A percentile compares a stretch with the other conserved stretches of the same genome.
Conservation (phyloP, 2,329 filamentous ascomycete species). For the Ophiostoma himal-ulmi region DNA sequence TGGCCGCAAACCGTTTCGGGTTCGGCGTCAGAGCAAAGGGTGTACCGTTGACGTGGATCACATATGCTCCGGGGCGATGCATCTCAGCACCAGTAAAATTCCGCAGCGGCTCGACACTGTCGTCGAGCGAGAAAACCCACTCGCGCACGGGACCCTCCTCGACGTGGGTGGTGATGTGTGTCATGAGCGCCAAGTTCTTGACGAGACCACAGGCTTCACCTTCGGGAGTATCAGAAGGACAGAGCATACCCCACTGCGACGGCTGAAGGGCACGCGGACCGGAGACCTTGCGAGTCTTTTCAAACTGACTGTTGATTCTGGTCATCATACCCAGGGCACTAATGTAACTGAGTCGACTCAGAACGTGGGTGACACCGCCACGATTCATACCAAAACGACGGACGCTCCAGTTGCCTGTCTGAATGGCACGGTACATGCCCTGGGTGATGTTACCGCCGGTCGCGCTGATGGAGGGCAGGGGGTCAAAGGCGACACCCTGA, state of each 20-base stretch:
- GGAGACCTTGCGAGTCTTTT: slow-evolving; percentile 95
- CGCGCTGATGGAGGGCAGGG: slow-evolving; percentile 73
- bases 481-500: slow-evolving; percentile 80
- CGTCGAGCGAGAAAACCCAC: slow-evolving; percentile 79
- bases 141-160: slow-evolving; percentile 86
- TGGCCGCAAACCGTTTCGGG: slow-evolving; percentile 78
- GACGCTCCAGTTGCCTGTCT: slow-evolving; percentile 95
- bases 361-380: slow-evolving; percentile 90
- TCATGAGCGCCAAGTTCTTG: slow-evolving; percentile 98
- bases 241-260: slow-evolving; percentile 97
- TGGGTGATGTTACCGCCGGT: slow-evolving; percentile 83
- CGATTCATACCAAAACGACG: slow-evolving; percentile 99
- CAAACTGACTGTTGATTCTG: slow-evolving; percentile 94
- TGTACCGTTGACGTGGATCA: slow-evolving; percentile 93
- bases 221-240: slow-evolving; percentile 94
- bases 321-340: slow-evolving; percentile 99
- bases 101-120: slow-evolving; percentile 71
- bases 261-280: slow-evolving; percentile 93
- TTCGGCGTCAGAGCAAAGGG: slow-evolving; percentile 80
- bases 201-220: slow-evolving; percentile 96
- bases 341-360: slow-evolving; percentile 94
- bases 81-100: slow-evolving; percentile 72
- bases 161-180: slow-evolving; percentile 95
- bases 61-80: slow-evolving; percentile 75
- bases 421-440: slow-evolving; percentile 92